These are phyloP conservation scores for Quercus parvula DNA, from an alignment of 306 rosid genomes.

Conservation along the genomic window DNA sequence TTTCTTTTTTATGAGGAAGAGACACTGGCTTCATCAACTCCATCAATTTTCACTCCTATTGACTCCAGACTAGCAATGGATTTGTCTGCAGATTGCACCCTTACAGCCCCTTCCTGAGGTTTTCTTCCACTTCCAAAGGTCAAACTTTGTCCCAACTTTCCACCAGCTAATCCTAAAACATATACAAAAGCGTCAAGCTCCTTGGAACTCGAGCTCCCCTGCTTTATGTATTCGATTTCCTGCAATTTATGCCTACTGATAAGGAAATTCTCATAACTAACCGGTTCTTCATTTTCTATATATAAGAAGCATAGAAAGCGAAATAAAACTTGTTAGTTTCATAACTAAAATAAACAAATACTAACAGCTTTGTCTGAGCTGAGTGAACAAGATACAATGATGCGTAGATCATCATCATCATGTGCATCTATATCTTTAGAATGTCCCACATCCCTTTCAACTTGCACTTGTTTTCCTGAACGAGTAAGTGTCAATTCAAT, in stretches of 20 bases:
- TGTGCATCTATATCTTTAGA: constrained; percentile 26
- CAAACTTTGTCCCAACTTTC: constrained; percentile 41
- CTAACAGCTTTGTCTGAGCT: constrained; percentile 70
- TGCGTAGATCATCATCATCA: constrained; percentile 51
- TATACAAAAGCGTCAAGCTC: constrained; percentile 79
- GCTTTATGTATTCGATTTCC: constrained; percentile 86
- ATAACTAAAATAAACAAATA: constrained; percentile 8
- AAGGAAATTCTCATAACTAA: not conserved
- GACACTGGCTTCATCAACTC: constrained; percentile 46
- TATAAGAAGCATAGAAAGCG: not conserved
- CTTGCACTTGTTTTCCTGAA: constrained; percentile 40
- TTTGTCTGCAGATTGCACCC: constrained; percentile 54
- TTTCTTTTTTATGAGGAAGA: constrained; percentile 16
- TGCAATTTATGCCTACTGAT: constrained; percentile 33
- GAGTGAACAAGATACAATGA: constrained; percentile 64
- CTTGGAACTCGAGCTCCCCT: constrained; percentile 55
- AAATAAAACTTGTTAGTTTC: too few relatives aligned
- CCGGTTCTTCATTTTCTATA: not conserved
- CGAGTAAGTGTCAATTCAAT: constrained; percentile 47
- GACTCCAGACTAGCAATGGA: constrained; percentile 70
- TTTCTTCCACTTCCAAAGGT: constrained; percentile 31
- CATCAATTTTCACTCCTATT: constrained; percentile 80
- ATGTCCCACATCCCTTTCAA: constrained; percentile 29
- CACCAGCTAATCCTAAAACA: constrained; percentile 69
- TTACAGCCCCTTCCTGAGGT: constrained; percentile 40